Conservation (phyloP, 306 rosid genomes). For the Rosa lucieae region DNA sequence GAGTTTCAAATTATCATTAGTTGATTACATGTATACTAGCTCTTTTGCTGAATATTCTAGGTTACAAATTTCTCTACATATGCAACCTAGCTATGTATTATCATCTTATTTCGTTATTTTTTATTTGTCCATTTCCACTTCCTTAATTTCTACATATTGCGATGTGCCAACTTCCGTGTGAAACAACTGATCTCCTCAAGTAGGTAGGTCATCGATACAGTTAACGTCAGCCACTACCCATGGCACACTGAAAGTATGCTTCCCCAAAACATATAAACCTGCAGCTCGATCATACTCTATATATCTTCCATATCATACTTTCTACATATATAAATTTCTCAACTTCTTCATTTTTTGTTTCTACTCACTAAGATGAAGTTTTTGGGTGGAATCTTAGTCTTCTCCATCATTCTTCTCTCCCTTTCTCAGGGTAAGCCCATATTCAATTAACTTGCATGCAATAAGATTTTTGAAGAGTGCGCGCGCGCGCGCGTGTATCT, state of each 20-base stretch:
- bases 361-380: slow-evolving; percentile 1
- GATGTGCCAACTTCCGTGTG: slow-evolving; percentile 4
- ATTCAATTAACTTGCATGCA: not conserved
- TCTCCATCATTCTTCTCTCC: not conserved
- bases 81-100: not conserved
- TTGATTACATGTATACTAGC: not conserved
- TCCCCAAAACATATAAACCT: not conserved
- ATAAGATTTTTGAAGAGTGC: not conserved
- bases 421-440: not conserved
- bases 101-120: not conserved
- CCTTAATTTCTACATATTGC: not conserved
- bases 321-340: not conserved
- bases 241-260: not conserved
- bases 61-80: not conserved
- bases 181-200: not conserved
- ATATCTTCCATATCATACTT: not conserved
- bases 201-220: not conserved
- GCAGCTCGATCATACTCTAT: not conserved
- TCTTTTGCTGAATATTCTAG: not conserved
- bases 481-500: not conserved
- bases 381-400: not conserved
- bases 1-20: not conserved
- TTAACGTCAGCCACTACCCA: not conserved
- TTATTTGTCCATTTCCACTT: not conserved
- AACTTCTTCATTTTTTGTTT: not conserved